These are phyloP conservation scores for Neonectria sp. DNA, from an alignment of 2,329 filamentous ascomycete species.

Conservation along the genomic window DNA sequence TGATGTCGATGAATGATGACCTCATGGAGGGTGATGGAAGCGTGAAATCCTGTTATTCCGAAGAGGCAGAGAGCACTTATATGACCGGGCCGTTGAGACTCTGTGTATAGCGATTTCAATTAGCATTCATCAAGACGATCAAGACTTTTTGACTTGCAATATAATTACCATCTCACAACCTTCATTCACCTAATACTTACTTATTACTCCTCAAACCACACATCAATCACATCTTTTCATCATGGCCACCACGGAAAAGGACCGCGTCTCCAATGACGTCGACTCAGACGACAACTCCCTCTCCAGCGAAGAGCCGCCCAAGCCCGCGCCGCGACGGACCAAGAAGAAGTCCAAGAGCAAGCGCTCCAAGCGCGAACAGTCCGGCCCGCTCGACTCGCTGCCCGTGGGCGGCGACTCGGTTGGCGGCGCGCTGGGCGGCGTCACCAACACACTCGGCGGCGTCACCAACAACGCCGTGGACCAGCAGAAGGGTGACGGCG, in stretches of 20 bases:
- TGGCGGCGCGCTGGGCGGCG: constrained; percentile 55
- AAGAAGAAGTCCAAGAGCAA: constrained; percentile 51
- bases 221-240: constrained; percentile 13
- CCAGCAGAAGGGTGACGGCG: constrained; percentile 50
- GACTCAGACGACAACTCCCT: constrained; percentile 44
- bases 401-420: constrained; percentile 55
- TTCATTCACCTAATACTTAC: no score
- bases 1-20: constrained; percentile 42
- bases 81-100: constrained; percentile 33
- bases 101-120: background rate
- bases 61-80: constrained; percentile 38
- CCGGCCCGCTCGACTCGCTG: constrained; percentile 55
- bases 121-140: background rate
- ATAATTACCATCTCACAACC: no score
- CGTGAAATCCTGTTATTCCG: constrained; percentile 49
- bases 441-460: constrained; percentile 59
- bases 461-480: constrained; percentile 57
- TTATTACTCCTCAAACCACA: no score
- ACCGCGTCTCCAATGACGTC: constrained; percentile 42
- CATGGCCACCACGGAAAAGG: constrained; percentile 48
- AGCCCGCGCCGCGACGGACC: constrained; percentile 40
- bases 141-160: background rate
- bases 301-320: constrained; percentile 45
- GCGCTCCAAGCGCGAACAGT: constrained; percentile 43
- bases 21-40: constrained; percentile 40